Percentiles rank a stretch among this genome's conserved stretches.
Evolutionary conservation across 495 filamentous ascomycete species (phyloP).

Genomic region (Podospora pseudopauciseta): DNA sequence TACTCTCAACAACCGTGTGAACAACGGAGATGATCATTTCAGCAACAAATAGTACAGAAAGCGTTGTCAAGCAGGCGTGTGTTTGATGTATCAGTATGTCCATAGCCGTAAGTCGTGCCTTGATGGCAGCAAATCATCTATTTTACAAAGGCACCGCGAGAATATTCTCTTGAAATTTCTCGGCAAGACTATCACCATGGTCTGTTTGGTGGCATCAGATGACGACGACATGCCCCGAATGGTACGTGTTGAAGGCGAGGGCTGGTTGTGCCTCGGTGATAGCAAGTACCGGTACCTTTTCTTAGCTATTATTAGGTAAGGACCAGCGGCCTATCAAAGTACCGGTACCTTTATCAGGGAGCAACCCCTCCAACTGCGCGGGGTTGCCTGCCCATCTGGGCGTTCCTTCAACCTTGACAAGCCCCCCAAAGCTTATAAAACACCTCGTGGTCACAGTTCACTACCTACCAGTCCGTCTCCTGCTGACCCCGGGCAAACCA

Average conservation of each 20-base stretch:
- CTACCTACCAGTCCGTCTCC: not conserved
- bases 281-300: not conserved
- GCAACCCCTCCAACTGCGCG: conserved; percentile 10
- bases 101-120: not conserved
- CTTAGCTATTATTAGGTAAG: not conserved
- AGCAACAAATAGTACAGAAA: not conserved
- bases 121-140: no score
- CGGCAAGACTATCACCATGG: not conserved
- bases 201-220: conserved; percentile 2
- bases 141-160: not conserved
- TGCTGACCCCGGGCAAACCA: not conserved
- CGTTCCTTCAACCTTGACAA: not conserved
- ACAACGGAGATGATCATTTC: not conserved
- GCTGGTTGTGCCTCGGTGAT: conserved; percentile 4
- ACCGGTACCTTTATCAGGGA: not conserved
- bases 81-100: not conserved
- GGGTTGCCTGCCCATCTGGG: not conserved
- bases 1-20: not conserved
- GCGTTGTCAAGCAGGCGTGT: not conserved
- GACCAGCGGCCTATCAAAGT: not conserved
- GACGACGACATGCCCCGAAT: conserved; percentile 4
- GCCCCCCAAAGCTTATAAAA: not conserved
- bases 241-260: conserved; percentile 8
- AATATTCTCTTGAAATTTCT: not conserved
- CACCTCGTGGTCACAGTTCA: conserved; percentile 5